phyloP scores from a whole-genome alignment of 441 rosid genomes.

The Pelargonium myrrhifolium region DNA sequence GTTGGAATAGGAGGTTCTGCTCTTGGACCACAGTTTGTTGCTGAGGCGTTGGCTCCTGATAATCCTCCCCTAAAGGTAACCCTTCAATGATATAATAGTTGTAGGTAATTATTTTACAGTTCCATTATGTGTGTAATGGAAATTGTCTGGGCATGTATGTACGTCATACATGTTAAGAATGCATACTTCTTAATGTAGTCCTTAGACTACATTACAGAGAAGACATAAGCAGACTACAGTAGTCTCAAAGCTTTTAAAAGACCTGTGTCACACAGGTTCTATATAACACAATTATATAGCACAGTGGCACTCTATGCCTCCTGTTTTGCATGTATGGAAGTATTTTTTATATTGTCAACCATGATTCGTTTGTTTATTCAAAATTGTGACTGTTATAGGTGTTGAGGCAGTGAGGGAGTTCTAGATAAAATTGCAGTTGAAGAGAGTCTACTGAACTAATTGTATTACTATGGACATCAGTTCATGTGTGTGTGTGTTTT shows the following conservation, averaged over 20 bases:
- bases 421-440: no score
- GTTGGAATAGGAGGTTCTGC: slow-evolving; percentile 98
- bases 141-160: background rate
- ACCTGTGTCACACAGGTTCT: background rate
- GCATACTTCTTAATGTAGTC: background rate
- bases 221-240: background rate
- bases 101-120: background rate
- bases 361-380: no score
- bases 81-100: background rate
- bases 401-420: no score
- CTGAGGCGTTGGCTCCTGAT: slow-evolving; percentile 94
- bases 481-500: no score
- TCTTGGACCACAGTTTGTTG: slow-evolving; percentile 93
- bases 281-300: no score
- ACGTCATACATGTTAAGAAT: background rate
- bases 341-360: background rate
- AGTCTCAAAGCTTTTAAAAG: background rate
- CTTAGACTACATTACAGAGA: background rate
- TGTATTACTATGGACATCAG: no score
- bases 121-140: background rate
- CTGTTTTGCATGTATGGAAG: background rate
- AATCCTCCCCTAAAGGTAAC: slow-evolving; percentile 86
- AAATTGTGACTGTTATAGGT: no score
- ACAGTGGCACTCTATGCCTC: background rate
- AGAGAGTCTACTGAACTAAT: no score